phyloP scores from a whole-genome alignment of 2,329 filamentous ascomycete genomes.

The Ascocoryne sarcoides region DNA sequence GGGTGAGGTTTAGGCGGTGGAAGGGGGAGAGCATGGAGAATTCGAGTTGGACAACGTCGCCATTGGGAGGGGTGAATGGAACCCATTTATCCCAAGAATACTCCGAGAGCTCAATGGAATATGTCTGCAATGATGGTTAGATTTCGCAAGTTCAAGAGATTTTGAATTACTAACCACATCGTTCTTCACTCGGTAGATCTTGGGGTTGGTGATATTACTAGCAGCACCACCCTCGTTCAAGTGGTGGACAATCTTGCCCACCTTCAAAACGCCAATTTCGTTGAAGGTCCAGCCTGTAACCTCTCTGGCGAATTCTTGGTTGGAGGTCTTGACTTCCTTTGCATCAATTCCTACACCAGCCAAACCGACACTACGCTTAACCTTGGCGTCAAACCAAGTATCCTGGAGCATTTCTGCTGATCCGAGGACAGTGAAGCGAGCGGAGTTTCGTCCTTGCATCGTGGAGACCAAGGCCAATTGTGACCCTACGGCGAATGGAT shows the following conservation, averaged over 20 bases:
- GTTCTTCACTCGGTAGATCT: constrained; percentile 92
- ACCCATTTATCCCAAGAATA: constrained; percentile 66
- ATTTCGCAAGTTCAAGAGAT: not conserved
- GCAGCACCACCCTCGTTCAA: constrained; percentile 47
- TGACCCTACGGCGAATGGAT: constrained; percentile 73
- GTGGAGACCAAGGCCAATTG: constrained; percentile 81
- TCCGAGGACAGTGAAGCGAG: constrained; percentile 77
- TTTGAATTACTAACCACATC: constrained; percentile 67
- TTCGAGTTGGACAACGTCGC: constrained; percentile 81
- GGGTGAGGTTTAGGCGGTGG: constrained; percentile 70
- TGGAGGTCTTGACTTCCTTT: constrained; percentile 53
- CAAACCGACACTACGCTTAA: constrained; percentile 41
- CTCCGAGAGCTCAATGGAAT: constrained; percentile 73
- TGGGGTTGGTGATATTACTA: constrained; percentile 58
- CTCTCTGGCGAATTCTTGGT: constrained; percentile 77
- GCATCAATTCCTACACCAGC: constrained; percentile 39
- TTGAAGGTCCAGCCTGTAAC: constrained; percentile 95
- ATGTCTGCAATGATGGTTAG: constrained; percentile 11
- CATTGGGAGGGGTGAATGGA: constrained; percentile 61
- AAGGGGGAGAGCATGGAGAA: constrained; percentile 99
- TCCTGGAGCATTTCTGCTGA: constrained; percentile 82
- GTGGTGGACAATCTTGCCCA: constrained; percentile 76
- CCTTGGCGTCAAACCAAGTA: constrained; percentile 77
- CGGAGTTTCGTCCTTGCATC: constrained; percentile 88
- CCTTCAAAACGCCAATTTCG: constrained; percentile 81